Evolutionary conservation across 176 grass and related monocot genomes (phyloP), one percentile per base, ranked within the genome.

Genomic region (Phoenix dactylifera): DNA sequence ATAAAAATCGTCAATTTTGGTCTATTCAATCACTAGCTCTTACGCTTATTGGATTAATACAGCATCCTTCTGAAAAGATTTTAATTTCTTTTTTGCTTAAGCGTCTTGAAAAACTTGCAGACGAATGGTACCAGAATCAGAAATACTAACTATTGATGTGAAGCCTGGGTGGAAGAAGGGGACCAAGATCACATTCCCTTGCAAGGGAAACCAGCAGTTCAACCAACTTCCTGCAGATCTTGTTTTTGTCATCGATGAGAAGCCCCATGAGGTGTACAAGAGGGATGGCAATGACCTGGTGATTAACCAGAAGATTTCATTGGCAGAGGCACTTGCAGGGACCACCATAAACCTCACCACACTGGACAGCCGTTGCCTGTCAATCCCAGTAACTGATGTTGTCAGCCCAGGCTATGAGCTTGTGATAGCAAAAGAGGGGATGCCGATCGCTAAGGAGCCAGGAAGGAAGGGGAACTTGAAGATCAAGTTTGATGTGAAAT

Each of bases 111-210:
- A 49, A 29, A 55, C 12, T 58, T 26, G 16, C 65, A 89, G 89
- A 57, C 71, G 60, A 58, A 74, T 69, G 85, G 88, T 71, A 49
- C 71, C 72, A 1, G 85, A 86, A 62, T 80, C 81, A 0, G 89
- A 95, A 56, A 75, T 89, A 16, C 0, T 95, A 58, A 76, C 71
- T 1, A 85, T 95, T 18, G 82, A 88, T 55, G 81, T 95, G 65
- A 85, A 95, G 69, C 81, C 89, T 1, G 89, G 89, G 64, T 95
- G 85, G 89, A 95, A 89, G 70, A 85, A 84, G 16, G 85, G 89
- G 7, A 95, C 89, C 1, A 95, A 89, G 54, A 79, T 95, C 57
- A 95, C 89, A 22, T 86, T 86, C 56, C 72, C 81, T 7, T 65
- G 78, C 1, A 95, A 85, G 64, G 85, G 82, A 1, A 83, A 78